Percentiles rank a stretch among this genome's conserved stretches.
Evolutionary conservation across 768 basidiomycete genomes (phyloP).

Genomic region (Pholiota microspora): DNA sequence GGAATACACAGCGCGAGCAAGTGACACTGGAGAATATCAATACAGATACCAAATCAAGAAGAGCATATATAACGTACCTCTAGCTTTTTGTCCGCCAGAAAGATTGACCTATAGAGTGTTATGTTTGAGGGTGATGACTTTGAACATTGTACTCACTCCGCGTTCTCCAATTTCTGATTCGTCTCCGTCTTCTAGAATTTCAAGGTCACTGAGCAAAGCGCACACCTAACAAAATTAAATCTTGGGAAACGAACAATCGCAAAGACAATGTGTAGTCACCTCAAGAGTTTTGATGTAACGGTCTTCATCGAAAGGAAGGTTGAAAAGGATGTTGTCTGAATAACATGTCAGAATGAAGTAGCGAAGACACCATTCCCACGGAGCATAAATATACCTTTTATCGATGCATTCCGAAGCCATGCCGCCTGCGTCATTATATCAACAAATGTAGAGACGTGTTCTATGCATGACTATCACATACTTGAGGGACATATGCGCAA

Average conservation of each 20-base stretch:
- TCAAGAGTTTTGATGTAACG: conserved; percentile 79
- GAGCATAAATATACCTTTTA: conserved; percentile 13
- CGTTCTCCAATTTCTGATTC: conserved; percentile 87
- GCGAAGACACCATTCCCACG: neutral
- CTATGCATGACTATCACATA: conserved; percentile 20
- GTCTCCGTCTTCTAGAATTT: conserved; percentile 85
- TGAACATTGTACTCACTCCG: conserved; percentile 45
- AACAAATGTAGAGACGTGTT: neutral
- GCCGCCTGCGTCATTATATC: conserved; percentile 32
- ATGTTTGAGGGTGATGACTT: neutral
- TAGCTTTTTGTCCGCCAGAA: conserved; percentile 65
- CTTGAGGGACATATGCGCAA: conserved; percentile 88
- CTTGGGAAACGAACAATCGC: too few species aligned
- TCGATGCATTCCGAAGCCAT: conserved; percentile 73
- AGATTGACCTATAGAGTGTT: conserved; percentile 38
- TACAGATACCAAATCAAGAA: conserved; percentile 15
- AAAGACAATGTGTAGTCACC: conserved; percentile 34
- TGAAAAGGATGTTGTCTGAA: conserved; percentile 70
- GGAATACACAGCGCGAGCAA: conserved; percentile 79
- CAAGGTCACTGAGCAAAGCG: conserved; percentile 71
- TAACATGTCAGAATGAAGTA: neutral
- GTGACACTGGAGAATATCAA: conserved; percentile 25
- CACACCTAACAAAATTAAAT: conserved; percentile 38
- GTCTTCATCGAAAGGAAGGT: conserved; percentile 65
- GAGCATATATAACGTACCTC: conserved; percentile 43